Conservation (phyloP, 805 yeast species). For the Scheffersomyces spartinae region DNA sequence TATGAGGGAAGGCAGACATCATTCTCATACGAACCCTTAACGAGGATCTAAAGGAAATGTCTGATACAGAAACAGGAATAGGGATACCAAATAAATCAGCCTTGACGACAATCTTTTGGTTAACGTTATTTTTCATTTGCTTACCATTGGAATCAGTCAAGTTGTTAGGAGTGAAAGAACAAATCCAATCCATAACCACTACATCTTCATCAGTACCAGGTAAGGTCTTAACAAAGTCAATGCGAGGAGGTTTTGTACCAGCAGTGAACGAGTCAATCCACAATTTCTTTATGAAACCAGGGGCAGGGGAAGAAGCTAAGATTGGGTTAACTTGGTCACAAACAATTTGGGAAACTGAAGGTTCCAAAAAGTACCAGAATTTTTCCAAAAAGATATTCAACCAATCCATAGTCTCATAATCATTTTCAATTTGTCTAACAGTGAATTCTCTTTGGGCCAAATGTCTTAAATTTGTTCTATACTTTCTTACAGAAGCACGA, state of each 20-base stretch:
- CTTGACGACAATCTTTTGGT: slow-evolving; percentile 69
- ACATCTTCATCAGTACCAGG: slow-evolving; percentile 86
- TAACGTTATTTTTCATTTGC: slow-evolving; percentile 74
- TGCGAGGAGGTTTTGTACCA: slow-evolving; percentile 93
- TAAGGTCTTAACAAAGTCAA: slow-evolving; percentile 81
- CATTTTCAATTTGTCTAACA: slow-evolving; percentile 70
- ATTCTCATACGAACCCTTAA: slow-evolving; percentile 78
- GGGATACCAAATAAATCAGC: slow-evolving; percentile 75
- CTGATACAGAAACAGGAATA: slow-evolving; percentile 69
- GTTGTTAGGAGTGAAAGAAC: slow-evolving; percentile 88
- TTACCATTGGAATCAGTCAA: slow-evolving; percentile 73
- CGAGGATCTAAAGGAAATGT: slow-evolving; percentile 63
- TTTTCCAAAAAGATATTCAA: slow-evolving; percentile 77
- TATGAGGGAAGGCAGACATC: slow-evolving; percentile 86
- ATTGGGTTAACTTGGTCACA: slow-evolving; percentile 79
- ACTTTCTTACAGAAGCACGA: slow-evolving; percentile 72
- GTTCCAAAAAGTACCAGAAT: slow-evolving; percentile 88
- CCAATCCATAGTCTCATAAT: slow-evolving; percentile 95
- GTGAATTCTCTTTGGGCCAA: slow-evolving; percentile 80
- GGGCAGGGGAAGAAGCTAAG: slow-evolving; percentile 65
- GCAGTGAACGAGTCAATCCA: slow-evolving; percentile 84
- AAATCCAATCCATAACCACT: slow-evolving; percentile 96
- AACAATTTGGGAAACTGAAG: slow-evolving; percentile 75
- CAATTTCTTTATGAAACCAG: slow-evolving; percentile 71
- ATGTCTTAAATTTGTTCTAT: slow-evolving; percentile 65